These are phyloP conservation scores for Harrya chromipes DNA, from an alignment of 768 basidiomycete species.

Conservation along the genomic window DNA sequence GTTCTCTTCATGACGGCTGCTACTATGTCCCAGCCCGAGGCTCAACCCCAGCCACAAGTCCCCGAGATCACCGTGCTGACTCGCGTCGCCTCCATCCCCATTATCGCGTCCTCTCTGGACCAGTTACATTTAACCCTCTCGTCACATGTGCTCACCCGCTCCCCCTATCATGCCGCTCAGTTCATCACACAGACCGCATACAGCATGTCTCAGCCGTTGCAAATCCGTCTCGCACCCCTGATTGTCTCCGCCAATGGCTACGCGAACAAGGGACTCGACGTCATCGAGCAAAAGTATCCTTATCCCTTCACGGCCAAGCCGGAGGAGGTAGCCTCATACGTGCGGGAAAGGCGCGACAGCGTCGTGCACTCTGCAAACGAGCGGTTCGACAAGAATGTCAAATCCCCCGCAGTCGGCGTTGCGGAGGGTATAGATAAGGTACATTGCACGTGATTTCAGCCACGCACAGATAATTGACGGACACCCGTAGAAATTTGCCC, in stretches of 20 bases:
- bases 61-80: constrained; percentile 61
- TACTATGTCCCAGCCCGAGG: constrained; percentile 22
- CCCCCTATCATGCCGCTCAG: constrained; percentile 65
- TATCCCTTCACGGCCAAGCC: constrained; percentile 73
- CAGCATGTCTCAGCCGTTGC: constrained; percentile 62
- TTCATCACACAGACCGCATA: constrained; percentile 56
- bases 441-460: constrained; percentile 23
- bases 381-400: constrained; percentile 64
- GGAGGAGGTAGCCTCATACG: constrained; percentile 61
- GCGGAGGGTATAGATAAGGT: constrained; percentile 75
- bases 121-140: constrained; percentile 59
- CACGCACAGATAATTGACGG: constrained; percentile 12
- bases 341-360: constrained; percentile 55
- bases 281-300: constrained; percentile 68
- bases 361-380: constrained; percentile 55
- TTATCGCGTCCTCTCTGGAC: constrained; percentile 61
- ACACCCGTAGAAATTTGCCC: constrained; percentile 55
- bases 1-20: constrained; percentile 35
- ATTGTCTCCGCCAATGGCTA: constrained; percentile 59
- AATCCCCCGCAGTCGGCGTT: constrained; percentile 56
- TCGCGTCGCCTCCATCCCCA: constrained; percentile 71
- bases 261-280: constrained; percentile 75
- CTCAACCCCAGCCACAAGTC: constrained; percentile 16
- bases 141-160: constrained; percentile 57
- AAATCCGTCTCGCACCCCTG: constrained; percentile 61